phyloP scores from a whole-genome alignment of 1,284 basidiomycete genomes.

The Jaminaea rosea region DNA sequence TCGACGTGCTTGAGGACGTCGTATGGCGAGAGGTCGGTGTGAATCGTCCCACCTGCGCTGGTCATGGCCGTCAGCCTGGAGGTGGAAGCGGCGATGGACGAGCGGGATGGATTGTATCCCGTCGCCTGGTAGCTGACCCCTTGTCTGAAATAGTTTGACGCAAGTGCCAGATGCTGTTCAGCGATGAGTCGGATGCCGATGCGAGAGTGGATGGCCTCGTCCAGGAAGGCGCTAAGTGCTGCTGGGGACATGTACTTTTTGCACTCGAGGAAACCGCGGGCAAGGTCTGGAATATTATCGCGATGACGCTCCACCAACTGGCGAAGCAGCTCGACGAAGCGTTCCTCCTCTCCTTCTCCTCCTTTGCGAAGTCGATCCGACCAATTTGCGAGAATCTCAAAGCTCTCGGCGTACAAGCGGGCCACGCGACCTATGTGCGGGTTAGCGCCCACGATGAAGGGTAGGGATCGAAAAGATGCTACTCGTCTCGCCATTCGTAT shows the following conservation, averaged over 20 bases:
- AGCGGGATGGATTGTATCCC: conserved; percentile 2
- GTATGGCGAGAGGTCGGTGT: conserved; percentile 61
- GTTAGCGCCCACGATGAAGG: conserved; percentile 73
- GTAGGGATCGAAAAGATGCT: conserved; percentile 41
- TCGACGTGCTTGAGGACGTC: conserved; percentile 63
- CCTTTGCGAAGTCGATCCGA: conserved; percentile 50
- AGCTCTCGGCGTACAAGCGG: conserved; percentile 64
- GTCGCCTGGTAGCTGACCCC: too few relatives aligned
- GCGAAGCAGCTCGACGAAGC: conserved; percentile 62
- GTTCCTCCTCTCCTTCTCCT: conserved; percentile 61
- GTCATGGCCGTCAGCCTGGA: conserved; percentile 15
- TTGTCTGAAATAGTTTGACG: neutral
- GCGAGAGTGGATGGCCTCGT: conserved; percentile 73
- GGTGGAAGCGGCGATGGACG: conserved; percentile 6
- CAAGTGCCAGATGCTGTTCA: conserved; percentile 77
- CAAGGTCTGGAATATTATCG: conserved; percentile 79
- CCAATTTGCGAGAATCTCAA: conserved; percentile 59
- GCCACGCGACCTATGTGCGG: conserved; percentile 71
- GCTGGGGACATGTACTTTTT: conserved; percentile 68
- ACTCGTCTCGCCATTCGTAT: conserved; percentile 43
- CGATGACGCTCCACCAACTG: conserved; percentile 67
- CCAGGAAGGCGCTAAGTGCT: conserved; percentile 68
- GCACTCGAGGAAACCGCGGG: conserved; percentile 82
- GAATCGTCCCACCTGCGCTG: conserved; percentile 55
- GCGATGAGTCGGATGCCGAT: conserved; percentile 82